Percentiles rank a stretch among this genome's conserved stretches.
Evolutionary conservation across 108 stramenopile genomes (phyloP).

Genomic region (Nannochloropsis granulata): DNA sequence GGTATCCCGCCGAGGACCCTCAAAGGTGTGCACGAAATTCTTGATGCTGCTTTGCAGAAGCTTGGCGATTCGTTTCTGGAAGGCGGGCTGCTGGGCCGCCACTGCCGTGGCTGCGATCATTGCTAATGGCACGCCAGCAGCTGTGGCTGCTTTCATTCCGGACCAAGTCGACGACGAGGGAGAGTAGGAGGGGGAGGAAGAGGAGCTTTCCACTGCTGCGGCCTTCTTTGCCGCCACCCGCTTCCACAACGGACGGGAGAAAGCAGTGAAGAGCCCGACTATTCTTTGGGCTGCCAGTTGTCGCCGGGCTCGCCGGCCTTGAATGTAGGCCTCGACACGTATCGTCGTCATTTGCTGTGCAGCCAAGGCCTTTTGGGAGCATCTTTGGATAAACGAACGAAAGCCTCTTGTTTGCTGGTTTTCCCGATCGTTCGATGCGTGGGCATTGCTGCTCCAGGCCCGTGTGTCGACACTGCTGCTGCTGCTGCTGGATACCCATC

Average conservation of each 20-base stretch:
- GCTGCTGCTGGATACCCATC: background rate
- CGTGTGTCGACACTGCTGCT: background rate
- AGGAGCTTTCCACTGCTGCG: background rate
- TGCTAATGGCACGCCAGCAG: background rate
- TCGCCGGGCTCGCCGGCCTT: background rate
- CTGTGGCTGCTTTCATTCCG: no score
- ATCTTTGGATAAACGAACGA: background rate
- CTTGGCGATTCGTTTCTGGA: background rate
- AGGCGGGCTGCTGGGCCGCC: background rate
- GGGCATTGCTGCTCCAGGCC: background rate
- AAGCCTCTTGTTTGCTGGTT: background rate
- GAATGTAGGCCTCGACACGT: background rate
- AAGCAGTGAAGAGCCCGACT: background rate
- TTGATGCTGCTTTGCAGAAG: background rate
- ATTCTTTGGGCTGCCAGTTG: background rate
- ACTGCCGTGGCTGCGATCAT: background rate
- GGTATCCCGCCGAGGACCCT: conserved; percentile 44
- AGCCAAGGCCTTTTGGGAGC: background rate
- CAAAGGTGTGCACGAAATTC: background rate
- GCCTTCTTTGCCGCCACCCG: background rate
- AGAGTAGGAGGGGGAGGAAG: background rate
- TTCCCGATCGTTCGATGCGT: background rate
- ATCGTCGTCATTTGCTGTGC: background rate
- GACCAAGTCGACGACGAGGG: no score
- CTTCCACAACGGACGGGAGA: background rate